Evolutionary conservation across 331 rosid species (phyloP).

Genomic region (Arachis monticola): DNA sequence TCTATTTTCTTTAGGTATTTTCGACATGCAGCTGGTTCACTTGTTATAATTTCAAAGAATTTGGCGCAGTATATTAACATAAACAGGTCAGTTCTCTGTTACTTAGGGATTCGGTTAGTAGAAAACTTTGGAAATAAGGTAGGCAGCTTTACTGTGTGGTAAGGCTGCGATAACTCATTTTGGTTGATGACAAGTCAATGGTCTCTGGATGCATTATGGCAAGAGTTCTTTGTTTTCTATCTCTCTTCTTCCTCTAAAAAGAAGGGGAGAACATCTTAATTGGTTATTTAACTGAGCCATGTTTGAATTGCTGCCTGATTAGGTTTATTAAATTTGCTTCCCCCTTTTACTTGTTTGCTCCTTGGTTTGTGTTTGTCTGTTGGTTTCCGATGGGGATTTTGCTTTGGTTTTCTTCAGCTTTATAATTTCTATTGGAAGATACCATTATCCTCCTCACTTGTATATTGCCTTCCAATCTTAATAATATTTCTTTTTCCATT

Average conservation of each 20-base stretch:
- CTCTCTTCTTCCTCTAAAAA: neutral
- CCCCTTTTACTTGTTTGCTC: conserved; percentile 16
- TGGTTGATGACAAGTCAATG: conserved; percentile 19
- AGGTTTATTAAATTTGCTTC: conserved; percentile 48
- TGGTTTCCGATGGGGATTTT: neutral
- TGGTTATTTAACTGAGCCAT: conserved; percentile 10
- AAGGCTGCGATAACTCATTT: conserved; percentile 19
- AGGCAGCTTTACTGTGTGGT: conserved; percentile 13
- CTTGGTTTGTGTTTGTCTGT: neutral
- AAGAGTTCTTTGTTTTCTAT: neutral
- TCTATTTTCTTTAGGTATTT: conserved; percentile 69
- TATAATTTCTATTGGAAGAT: conserved; percentile 13
- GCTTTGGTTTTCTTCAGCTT: neutral
- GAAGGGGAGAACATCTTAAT: neutral
- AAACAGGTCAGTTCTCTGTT: conserved; percentile 77
- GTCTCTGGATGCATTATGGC: neutral
- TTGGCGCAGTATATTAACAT: conserved; percentile 82
- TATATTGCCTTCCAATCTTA: conserved; percentile 2
- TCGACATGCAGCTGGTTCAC: conserved; percentile 87
- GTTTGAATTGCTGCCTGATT: conserved; percentile 17
- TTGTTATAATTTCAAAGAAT: conserved; percentile 87
- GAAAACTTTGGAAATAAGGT: neutral
- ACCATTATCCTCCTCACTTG: neutral
- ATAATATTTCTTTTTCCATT: conserved; percentile 1
- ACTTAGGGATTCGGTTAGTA: conserved; percentile 19